Evolutionary conservation across 352 stramenopile genomes (phyloP).

Genomic region (Pythium aristosporum): DNA sequence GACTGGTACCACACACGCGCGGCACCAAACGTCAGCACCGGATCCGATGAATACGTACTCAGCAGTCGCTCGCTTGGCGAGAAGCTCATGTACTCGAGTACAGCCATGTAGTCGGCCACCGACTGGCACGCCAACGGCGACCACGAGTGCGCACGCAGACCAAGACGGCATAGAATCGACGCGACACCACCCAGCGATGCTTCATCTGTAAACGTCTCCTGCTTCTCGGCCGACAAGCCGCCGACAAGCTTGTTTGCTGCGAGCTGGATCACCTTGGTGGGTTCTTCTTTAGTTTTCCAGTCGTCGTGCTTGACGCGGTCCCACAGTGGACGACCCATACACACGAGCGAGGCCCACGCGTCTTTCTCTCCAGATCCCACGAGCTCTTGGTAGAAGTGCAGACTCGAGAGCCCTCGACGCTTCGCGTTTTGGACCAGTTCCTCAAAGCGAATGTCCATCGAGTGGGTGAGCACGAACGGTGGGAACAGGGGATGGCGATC

Average conservation of each 20-base stretch:
- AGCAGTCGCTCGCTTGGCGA: conserved; percentile 15
- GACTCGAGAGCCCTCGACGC: neutral
- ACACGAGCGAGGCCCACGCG: neutral
- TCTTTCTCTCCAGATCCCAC: neutral
- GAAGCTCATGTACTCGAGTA: conserved; percentile 20
- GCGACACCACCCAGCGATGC: conserved; percentile 24
- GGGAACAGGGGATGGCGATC: conserved; percentile 48
- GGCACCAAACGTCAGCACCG: conserved; percentile 32
- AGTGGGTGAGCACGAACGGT: conserved; percentile 51
- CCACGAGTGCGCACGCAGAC: conserved; percentile 27
- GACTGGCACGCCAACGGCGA: conserved; percentile 20
- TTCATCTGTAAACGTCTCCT: conserved; percentile 4
- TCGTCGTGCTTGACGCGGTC: neutral
- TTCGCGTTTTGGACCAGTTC: neutral
- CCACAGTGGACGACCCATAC: conserved; percentile 16
- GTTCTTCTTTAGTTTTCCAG: neutral
- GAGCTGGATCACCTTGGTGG: conserved; percentile 1
- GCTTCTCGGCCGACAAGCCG: neutral
- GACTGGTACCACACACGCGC: conserved; percentile 23
- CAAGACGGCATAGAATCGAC: conserved; percentile 31
- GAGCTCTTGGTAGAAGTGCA: neutral
- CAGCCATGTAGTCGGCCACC: conserved; percentile 33
- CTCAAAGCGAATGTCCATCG: conserved; percentile 26
- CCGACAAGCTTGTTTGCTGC: conserved; percentile 4
- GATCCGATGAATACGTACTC: conserved; percentile 29